Evolutionary conservation across 2,329 filamentous ascomycete genomes (phyloP), one percentile per base, ranked within the genome.

Genomic region (Paraphoma sp.): DNA sequence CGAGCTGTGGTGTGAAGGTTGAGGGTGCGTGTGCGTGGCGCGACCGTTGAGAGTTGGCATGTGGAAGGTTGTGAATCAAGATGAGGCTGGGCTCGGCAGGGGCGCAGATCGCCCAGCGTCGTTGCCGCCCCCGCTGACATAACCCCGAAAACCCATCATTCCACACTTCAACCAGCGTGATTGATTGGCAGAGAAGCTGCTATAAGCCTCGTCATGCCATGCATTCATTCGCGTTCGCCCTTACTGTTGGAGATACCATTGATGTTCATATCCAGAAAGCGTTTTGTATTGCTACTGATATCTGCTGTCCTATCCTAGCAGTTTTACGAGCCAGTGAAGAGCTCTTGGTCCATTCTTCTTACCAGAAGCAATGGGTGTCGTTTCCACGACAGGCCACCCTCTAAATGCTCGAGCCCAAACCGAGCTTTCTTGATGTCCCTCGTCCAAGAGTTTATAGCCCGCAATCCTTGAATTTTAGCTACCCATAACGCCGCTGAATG

Each of bases 401-500:
- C 33, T 36, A 36, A 10, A 3, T 36, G 33, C 33, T 36, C 33
- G 33, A 36, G 9, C 33, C 14, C 33, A 14, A 36, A 3, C 14
- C 14, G 33, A 36, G 33, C 33, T 36, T 36, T 36, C 33, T 23
- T 36, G 33, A 36, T 36, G 33, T 36, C 33, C 33, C 16, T 45
- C 42, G 17, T 57, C 18, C 49, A 49, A 45, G 48, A 45, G 51
- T 49, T 45, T 57, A 45, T 36, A 36, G 8, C 40, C 40, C 10
- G 29, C 43, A 50, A 60, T 56, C 53, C 56, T 53, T 23, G 46
- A 57, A 29, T 56, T 62, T 54, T 23, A 59, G 57, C 51, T 62
- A 59, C 38, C 57, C 56, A 55, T 23, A 67, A 68, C 65, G 64
- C 65, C 62, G 33, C 56, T 50, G 57, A 59, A 67, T 68, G 62